Base-by-base conservation (phyloP, 2,329 filamentous ascomycete genomes). In the Aureobasidium vineae region DNA sequence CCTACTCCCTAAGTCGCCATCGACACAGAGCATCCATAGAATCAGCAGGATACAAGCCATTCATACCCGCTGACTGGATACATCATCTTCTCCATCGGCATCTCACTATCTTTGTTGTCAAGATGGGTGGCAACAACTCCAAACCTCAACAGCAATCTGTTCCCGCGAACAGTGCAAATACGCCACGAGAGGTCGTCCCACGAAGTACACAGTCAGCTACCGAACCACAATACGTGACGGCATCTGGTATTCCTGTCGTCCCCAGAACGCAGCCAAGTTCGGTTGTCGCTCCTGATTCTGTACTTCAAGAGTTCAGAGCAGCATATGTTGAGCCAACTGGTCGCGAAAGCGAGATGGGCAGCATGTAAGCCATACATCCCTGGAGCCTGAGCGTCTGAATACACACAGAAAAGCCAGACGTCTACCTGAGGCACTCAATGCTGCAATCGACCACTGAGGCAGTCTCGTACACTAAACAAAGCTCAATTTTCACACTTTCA, bases 171-270 rank as follows among this genome's bases (percentile, higher is more conserved):
- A 52, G 7, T n/a, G 26, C 26, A 33, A 52, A 23, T 10, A 31
- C 19, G 8, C 26, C 31, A n/a, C 28, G 16, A 33, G 26, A 52
- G 3, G 7, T n/a, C 7, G 6, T 31, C 0, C 26, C 19, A 11
- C 16, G 2, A 33, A n/a, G 11, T 3, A 52, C 49, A 52, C 49
- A 52, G 15, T 16, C 28, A 4, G 49, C 7, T 7, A n/a, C 41
- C 16, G 26, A 31, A 52, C 49, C 49, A 52, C 49, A 52, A 5
- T 31, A 52, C 16, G 31, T 52, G 49, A 52, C 49, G 7, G 16
- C 49, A 52, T 52, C 49, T 52, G 49, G 49, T 31, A 52, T 52
- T n/a, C 49, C 49, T 7, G 49, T 52, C 16, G 49, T 52, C 16
- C 49, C 26, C 2, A 52, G 49, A 52, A 52, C 49, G 7, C 26